Conservation (phyloP, 176 grass and related monocot genomes). For the Triticum monococcum region DNA sequence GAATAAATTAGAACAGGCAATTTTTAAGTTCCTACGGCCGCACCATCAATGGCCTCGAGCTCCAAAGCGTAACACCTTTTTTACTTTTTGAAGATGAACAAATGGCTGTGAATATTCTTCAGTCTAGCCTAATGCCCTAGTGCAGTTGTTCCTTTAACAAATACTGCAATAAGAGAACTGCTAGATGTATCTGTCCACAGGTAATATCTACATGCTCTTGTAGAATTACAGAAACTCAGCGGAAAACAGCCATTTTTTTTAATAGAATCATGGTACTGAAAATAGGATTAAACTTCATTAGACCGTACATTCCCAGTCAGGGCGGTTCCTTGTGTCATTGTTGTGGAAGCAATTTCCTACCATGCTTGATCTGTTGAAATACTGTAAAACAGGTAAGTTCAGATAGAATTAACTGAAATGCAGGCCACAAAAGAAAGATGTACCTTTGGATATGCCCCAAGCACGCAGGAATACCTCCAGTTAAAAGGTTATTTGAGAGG, state of each 20-base stretch:
- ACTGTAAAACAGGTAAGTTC: conserved; percentile 61
- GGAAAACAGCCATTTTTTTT: background rate
- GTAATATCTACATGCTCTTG: background rate
- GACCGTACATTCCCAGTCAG: conserved; percentile 62
- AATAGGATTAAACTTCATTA: background rate
- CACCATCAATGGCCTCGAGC: background rate
- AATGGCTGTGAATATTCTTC: background rate
- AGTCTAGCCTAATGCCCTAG: conserved; percentile 17
- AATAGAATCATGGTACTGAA: background rate
- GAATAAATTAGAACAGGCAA: background rate
- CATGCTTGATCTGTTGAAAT: conserved; percentile 77
- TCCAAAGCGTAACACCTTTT: conserved; percentile 1
- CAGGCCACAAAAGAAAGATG: conserved; percentile 24
- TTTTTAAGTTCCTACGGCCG: background rate
- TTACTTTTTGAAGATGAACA: conserved; percentile 16
- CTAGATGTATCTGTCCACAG: background rate
- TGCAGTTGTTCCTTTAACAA: background rate
- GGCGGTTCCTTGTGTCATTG: conserved; percentile 49
- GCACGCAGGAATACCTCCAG: conserved; percentile 70
- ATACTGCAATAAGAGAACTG: background rate
- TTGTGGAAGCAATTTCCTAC: conserved; percentile 76
- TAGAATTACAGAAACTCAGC: background rate
- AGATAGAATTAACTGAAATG: conserved; percentile 28
- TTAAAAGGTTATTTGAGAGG: conserved; percentile 85
- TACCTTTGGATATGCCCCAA: conserved; percentile 68